Evolutionary conservation across 1,284 basidiomycete genomes (phyloP).

Genomic region (Pascua guehoae): DNA sequence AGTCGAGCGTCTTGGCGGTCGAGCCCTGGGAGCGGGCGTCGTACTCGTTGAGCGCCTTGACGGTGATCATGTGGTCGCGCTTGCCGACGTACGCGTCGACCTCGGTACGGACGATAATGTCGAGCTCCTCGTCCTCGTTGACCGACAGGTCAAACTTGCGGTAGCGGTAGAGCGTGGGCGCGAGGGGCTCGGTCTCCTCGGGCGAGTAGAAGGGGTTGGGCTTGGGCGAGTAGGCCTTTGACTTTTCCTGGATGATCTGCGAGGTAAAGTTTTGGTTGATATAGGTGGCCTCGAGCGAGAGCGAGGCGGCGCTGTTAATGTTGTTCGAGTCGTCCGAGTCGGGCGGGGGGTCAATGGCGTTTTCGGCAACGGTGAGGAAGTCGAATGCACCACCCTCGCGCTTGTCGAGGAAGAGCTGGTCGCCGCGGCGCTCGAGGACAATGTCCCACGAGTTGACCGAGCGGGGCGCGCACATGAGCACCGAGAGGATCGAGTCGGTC

Average conservation of each 20-base stretch:
- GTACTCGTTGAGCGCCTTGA: conserved; percentile 96
- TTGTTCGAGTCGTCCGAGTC: conserved; percentile 67
- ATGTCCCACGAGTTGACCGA: conserved; percentile 99
- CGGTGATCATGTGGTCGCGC: conserved; percentile 64
- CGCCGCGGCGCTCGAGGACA: conserved; percentile 86
- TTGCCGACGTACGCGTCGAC: conserved; percentile 82
- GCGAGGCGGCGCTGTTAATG: conserved; percentile 89
- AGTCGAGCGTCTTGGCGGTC: conserved; percentile 71
- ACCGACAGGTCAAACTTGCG: conserved; percentile 91
- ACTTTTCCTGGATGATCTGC: conserved; percentile 79
- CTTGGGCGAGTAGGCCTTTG: conserved; percentile 59
- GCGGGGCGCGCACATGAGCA: conserved; percentile 92
- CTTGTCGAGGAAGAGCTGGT: conserved; percentile 96
- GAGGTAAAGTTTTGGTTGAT: conserved; percentile 99
- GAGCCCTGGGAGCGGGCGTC: conserved; percentile 81
- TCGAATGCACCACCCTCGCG: conserved; percentile 95
- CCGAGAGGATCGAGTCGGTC: conserved; percentile 91
- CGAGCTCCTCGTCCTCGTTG: conserved; percentile 80
- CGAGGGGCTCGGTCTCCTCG: conserved; percentile 90
- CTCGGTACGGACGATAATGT: conserved; percentile 91
- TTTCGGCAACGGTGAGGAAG: conserved; percentile 98
- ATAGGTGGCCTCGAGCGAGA: conserved; percentile 96
- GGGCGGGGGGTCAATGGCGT: conserved; percentile 90
- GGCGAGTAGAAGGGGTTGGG: conserved; percentile 95
- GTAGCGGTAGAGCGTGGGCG: conserved; percentile 95